Evolutionary conservation across 345 rosid genomes (phyloP), one percentile per base, ranked within the genome.

Genomic region (Hibiscus trionum): DNA sequence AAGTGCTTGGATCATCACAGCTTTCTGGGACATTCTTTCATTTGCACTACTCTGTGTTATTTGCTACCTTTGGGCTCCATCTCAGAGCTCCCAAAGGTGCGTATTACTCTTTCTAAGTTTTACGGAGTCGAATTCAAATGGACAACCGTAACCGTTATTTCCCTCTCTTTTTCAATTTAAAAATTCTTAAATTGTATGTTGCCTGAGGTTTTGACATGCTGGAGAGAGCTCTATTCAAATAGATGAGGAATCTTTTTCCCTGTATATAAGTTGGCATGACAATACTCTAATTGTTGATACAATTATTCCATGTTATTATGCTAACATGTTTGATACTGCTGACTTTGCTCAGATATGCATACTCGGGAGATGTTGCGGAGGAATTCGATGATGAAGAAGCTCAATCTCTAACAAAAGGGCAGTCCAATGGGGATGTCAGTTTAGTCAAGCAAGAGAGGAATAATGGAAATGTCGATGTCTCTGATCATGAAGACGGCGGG

Each of bases 31-130:
- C 74, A 72, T 88, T 79, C 85, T 92, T 76, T 86, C 97, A 50
- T 89, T 86, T 76, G 82, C 79, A 58, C 75, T 95, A 81, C 91
- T 92, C 16, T 87, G 91, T 64, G 82, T 92, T 63, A 90, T 95
- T 72, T 95, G 97, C 84, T 87, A 88, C 79, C 96, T 92, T 14
- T 92, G 97, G 99, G 96, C 96, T 59, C 97, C 99, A 60, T 92
- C 97, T 70, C 91, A 87, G 76, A 95, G 84, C 77, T 88, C 97
- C 72, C 96, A 89, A 80, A 79, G 99, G 99, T 95, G 73, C 12
- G 70, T 14, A 73, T 0, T 63, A 12, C 27, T 27, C 7, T 46
- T 4, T 35, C 55, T 3, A 47, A 73, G 27, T 44, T 77, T 67
- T 49, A 19, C 7, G 1, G 12, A 59, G 72, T 53, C 50, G 42